Percentiles rank a stretch among this genome's conserved stretches.
phyloP scores from a whole-genome alignment of 208 protist genomes.

The Wallacemonas sp. region DNA sequence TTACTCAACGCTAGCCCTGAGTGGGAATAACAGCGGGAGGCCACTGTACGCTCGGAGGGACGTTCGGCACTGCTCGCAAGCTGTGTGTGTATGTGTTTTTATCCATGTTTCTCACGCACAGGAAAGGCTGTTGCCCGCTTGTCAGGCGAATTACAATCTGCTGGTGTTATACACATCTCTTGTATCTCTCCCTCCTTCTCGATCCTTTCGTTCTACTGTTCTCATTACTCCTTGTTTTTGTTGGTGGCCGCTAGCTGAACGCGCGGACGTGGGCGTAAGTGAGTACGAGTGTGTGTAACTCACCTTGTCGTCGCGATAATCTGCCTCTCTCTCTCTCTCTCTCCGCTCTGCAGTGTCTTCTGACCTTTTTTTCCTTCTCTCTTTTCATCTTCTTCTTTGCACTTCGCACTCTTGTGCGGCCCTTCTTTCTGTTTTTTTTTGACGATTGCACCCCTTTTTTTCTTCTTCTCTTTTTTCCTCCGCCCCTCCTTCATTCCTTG shows the following conservation, averaged over 20 bases:
- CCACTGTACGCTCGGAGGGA: too few species aligned
- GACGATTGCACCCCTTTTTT: neutral
- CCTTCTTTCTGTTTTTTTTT: constrained; percentile 2
- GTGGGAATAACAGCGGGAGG: too few species aligned
- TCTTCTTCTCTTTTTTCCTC: neutral
- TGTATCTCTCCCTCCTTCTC: constrained; percentile 5
- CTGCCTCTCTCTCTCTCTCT: neutral
- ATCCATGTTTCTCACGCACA: too few species aligned
- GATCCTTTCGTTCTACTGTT: neutral
- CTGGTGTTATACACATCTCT: neutral
- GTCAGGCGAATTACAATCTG: neutral
- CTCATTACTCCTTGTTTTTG: constrained; percentile 4
- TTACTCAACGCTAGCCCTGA: too few species aligned
- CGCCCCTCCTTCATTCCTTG: neutral
- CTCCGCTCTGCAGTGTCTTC: neutral
- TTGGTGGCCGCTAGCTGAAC: neutral
- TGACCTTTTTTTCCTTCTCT: constrained; percentile 4
- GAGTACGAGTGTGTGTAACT: constrained; percentile 2
- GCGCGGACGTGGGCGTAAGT: neutral
- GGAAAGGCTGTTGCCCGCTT: too few species aligned
- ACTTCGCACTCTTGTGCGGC: neutral
- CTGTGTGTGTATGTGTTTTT: too few species aligned
- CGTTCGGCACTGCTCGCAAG: too few species aligned
- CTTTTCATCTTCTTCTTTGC: constrained; percentile 13
- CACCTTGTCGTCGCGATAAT: neutral